Evolutionary conservation across 2,329 filamentous ascomycete genomes (phyloP).

Genomic region (Penicillium sp.): DNA sequence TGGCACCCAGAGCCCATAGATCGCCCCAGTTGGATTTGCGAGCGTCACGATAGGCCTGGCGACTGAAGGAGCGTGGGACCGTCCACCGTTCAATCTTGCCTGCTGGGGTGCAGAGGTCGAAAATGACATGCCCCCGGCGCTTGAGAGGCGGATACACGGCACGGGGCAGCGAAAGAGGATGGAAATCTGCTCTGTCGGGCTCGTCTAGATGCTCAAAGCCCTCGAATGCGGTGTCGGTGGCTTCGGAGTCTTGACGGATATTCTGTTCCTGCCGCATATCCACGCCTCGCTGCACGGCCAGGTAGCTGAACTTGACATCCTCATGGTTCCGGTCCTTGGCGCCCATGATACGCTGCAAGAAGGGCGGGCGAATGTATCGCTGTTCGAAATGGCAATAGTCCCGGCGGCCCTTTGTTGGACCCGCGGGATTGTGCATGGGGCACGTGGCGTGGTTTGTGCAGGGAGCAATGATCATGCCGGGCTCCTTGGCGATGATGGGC

Average conservation of each 20-base stretch:
- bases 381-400: slow-evolving; percentile 91
- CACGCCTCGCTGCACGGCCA: slow-evolving; percentile 74
- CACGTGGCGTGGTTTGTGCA: slow-evolving; percentile 87
- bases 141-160: slow-evolving; percentile 77
- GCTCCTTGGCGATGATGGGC: slow-evolving; percentile 43
- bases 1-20: slow-evolving; percentile 89
- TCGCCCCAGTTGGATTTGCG: slow-evolving; percentile 89
- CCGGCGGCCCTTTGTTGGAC: slow-evolving; percentile 66
- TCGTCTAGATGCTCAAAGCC: slow-evolving; percentile 57
- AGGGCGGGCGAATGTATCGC: slow-evolving; percentile 76
- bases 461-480: slow-evolving; percentile 56
- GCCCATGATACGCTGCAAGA: slow-evolving; percentile 70
- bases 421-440: slow-evolving; percentile 75
- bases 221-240: slow-evolving; percentile 61
- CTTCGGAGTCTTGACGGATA: slow-evolving; percentile 49
- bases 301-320: slow-evolving; percentile 83
- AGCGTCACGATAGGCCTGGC: slow-evolving; percentile 82
- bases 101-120: slow-evolving; percentile 84
- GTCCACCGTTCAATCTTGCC: slow-evolving; percentile 91
- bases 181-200: slow-evolving; percentile 15
- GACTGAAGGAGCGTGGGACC: slow-evolving; percentile 73
- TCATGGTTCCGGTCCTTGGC: slow-evolving; percentile 70
- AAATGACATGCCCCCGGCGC: slow-evolving; percentile 75
- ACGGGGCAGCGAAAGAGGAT: slow-evolving; percentile 69
- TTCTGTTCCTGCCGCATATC: slow-evolving; percentile 45